Conservation (phyloP, 2,329 filamentous ascomycete species). For the Talaromyces sp. region DNA sequence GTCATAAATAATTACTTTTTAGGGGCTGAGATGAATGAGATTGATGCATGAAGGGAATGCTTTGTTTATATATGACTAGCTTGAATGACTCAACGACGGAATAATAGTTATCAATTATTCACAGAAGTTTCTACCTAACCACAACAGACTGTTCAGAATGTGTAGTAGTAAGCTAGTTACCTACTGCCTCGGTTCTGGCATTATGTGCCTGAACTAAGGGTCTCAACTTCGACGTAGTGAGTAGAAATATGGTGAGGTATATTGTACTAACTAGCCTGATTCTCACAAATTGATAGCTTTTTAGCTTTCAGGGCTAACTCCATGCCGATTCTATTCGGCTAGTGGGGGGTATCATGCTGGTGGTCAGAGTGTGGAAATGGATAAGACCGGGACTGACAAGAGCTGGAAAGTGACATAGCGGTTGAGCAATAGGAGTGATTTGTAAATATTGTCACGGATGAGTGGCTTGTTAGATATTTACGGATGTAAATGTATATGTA, state of each 20-base stretch:
- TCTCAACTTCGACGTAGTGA: not conserved
- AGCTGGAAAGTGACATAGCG: too few relatives aligned
- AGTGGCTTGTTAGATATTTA: not conserved
- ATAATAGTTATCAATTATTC: not conserved
- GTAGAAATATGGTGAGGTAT: not conserved
- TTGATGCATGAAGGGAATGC: not conserved
- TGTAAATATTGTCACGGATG: not conserved
- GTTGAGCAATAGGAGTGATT: not conserved
- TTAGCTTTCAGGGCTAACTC: too few relatives aligned
- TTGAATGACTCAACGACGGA: not conserved
- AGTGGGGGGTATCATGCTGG: too few relatives aligned
- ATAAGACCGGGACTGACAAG: too few relatives aligned
- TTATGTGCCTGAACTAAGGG: not conserved
- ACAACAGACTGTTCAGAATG: too few relatives aligned
- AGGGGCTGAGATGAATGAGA: not conserved
- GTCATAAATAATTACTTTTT: not conserved
- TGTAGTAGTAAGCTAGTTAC: too few relatives aligned
- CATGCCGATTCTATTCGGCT: too few relatives aligned
- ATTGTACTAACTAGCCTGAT: not conserved
- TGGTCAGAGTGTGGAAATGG: too few relatives aligned
- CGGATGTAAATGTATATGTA: not conserved
- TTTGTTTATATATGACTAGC: not conserved
- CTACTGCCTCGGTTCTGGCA: not conserved
- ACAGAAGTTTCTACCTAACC: too few relatives aligned
- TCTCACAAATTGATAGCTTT: too few relatives aligned